Evolutionary conservation across 352 stramenopile genomes (phyloP), one percentile per base, ranked within the genome.

Genomic region (Globisporangium echinulatum): DNA sequence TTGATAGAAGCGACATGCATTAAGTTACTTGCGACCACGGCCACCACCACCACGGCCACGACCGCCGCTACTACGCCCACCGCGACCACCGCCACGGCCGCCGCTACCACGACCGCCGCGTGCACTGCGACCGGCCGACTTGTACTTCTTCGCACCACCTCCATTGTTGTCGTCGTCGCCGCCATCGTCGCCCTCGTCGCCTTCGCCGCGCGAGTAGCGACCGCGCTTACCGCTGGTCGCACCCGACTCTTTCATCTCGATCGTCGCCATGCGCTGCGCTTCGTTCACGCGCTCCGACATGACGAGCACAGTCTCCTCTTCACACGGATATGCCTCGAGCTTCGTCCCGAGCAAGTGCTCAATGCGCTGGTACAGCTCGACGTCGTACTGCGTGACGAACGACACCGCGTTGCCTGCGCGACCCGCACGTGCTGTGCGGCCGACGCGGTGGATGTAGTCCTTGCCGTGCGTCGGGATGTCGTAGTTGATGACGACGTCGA

Each of bases 381-480:
- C 92, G 74, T 99, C 97, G 76, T 98, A 96, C 79, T 99, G 97
- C 49, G 98, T 99, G 4, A 99, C 97, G 67, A 99, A 97, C 15
- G 95, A 98, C 61, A 99, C 88, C 0, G 97, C 92, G 15, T 90
- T 83, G 46, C 98, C 98, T 14, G 91, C 90, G 50, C 91, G 75
- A 47, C 97, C 97, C 42, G 97, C 97, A 69, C 97, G 84, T 5
- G 97, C 97, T 5, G 97, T 99, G 56, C 97, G 87, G 17, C 97
- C 97, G 2, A 99, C 96, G 40, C 97, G 83, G 70, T 99, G 97
- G 66, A 99, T 98, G 75, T 99, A 99, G 73, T 99, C 96, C 71
- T 99, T 99, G 33, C 93, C 96, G 72, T 99, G 91, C 33, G 83
- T 96, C 8, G 98, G 97, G 52, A 99, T 97, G 76, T 99, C 97